Evolutionary conservation across 257 asterid genomes (phyloP).

Genomic region (Solanum chilense): DNA sequence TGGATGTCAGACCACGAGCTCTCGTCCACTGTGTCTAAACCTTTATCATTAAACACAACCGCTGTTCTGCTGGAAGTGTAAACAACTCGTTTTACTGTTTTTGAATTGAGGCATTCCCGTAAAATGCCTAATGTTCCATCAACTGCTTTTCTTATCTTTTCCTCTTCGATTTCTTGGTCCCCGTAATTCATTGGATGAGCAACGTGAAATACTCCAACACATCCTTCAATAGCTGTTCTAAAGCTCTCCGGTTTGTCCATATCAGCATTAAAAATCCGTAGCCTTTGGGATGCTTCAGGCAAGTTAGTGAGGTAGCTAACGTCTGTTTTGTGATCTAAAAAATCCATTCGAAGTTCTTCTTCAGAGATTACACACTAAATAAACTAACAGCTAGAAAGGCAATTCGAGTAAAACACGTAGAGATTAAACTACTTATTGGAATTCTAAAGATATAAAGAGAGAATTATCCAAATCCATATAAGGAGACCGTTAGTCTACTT

Average conservation of each 20-base stretch:
- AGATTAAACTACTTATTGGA: background rate
- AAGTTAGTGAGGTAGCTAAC: conserved; percentile 40
- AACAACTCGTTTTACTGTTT: conserved; percentile 41
- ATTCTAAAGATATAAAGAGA: background rate
- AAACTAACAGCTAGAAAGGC: background rate
- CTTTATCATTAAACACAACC: background rate
- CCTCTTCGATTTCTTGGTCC: conserved; percentile 37
- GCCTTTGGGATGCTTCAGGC: conserved; percentile 42
- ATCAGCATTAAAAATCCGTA: conserved; percentile 45
- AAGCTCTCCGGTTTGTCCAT: conserved; percentile 41
- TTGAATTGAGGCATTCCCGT: conserved; percentile 29
- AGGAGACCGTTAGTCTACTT: background rate
- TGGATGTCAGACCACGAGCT: conserved; percentile 25
- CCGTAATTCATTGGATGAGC: conserved; percentile 59
- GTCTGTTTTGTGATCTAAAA: conserved; percentile 25
- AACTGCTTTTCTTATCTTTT: conserved; percentile 7
- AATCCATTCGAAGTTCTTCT: background rate
- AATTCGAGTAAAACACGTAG: background rate
- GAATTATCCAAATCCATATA: background rate
- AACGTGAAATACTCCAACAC: conserved; percentile 59
- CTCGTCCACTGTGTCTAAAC: conserved; percentile 17
- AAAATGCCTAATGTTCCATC: conserved; percentile 27
- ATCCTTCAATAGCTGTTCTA: conserved; percentile 38
- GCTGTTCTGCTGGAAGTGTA: conserved; percentile 40
- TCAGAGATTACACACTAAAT: background rate